phyloP scores from a whole-genome alignment of 371 early-diverging fungal genomes.

The Enteropsectra breve region DNA sequence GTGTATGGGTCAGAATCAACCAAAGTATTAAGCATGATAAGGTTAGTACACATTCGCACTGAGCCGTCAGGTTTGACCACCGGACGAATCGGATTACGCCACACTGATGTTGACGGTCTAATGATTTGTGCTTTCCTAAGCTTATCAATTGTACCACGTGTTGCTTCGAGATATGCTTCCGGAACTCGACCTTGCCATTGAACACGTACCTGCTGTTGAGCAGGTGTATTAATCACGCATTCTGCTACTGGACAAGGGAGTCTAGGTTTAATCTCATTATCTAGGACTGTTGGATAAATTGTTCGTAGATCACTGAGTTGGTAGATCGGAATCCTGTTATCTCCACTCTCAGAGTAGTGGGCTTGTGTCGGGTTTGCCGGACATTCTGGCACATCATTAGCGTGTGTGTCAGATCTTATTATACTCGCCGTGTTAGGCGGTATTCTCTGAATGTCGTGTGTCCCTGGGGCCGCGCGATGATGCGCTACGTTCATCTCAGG shows the following conservation, averaged over 20 bases:
- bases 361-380: neutral
- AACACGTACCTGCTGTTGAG: neutral
- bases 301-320: neutral
- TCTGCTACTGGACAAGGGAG: neutral
- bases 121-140: constrained; percentile 19
- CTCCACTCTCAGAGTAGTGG: neutral
- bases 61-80: constrained; percentile 25
- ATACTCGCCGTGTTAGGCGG: no score
- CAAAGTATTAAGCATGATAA: constrained; percentile 26
- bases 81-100: constrained; percentile 23
- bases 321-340: neutral
- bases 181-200: neutral
- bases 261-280: neutral
- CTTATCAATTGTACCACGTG: neutral
- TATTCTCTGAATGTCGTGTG: no score
- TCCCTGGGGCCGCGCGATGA: no score
- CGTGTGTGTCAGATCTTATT: neutral
- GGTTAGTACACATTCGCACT: constrained; percentile 29
- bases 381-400: neutral
- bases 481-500: no score
- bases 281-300: neutral
- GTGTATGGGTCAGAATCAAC: constrained; percentile 12
- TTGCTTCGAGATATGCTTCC: neutral
- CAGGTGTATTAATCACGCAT: constrained; percentile 1
- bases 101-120: constrained; percentile 16